Base-by-base conservation (phyloP, 768 basidiomycete species). In the Sutorius australiensis region DNA sequence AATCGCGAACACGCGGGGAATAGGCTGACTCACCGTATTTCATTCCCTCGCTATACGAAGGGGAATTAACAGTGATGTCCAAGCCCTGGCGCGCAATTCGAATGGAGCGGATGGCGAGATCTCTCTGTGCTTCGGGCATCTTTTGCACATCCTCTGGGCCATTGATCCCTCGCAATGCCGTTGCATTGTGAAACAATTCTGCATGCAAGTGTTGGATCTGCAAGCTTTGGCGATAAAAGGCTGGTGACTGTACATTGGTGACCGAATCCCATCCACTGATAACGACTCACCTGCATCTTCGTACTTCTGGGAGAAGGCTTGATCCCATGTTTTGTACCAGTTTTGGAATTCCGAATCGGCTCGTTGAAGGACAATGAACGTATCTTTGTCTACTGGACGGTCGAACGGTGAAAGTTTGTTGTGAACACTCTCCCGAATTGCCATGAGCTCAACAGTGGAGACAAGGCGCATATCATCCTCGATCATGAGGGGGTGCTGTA, bases 401-500 rank as follows among this genome's bases (percentile, higher is more conserved):
- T 95, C 90, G 39, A 82, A 80, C 16, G 89, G 86, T n/a, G 85
- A 82, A 39, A 97, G 73, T 16, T 84, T 80, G 66, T 94, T 89
- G 63, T 93, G 86, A 2, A 95, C 78, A 24, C 87, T 80, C 62
- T 95, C 94, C 54, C 94, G 83, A 56, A 95, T 82, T 30, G 84
- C 84, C 81, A 94, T 92, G 51, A 95, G 78, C 63, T 98, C 93
- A 27, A 98, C 92, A 2, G 92, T 95, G 3, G 94, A 95, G 12
- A 97, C 90, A 13, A 98, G 81, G 52, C 94, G 87, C 82, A 92
- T 93, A 63, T 98, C 94, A 59, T 95, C 93, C 62, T 92, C 86
- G 54, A 95, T 89, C 13, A 91, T 81, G 28, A 95, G 73, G 34
- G 94, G 94, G 67, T 97, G 94, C 57, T 85, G 83, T 21, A 97